A percentile compares a stretch with the other conserved stretches of the same genome.
phyloP scores from a whole-genome alignment of 2,329 filamentous ascomycete species.

The Talaromyces sp. region DNA sequence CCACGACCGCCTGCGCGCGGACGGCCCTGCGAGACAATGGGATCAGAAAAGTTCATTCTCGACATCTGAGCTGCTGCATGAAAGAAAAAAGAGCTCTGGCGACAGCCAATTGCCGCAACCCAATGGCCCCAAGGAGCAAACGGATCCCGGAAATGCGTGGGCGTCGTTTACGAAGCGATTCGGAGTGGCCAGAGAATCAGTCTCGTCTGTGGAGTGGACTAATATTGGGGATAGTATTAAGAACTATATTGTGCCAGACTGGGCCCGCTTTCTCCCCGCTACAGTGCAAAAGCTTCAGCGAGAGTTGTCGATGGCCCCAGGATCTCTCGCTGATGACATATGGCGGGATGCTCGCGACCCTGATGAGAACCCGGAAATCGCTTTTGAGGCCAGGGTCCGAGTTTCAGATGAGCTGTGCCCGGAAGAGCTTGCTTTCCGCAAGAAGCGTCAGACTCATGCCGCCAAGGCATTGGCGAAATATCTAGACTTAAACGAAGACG shows the following conservation, averaged over 20 bases:
- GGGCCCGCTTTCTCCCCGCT: constrained; percentile 71
- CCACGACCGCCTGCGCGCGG: constrained; percentile 18
- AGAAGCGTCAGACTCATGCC: constrained; percentile 64
- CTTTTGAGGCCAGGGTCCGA: constrained; percentile 73
- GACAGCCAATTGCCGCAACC: constrained; percentile 10
- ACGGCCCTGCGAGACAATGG: constrained; percentile 16
- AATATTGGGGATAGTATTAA: constrained; percentile 54
- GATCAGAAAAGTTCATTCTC: constrained; percentile 23
- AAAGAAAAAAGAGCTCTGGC: constrained; percentile 10
- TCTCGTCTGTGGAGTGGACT: constrained; percentile 39
- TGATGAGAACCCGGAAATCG: constrained; percentile 78
- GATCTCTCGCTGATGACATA: constrained; percentile 85
- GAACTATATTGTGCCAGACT: constrained; percentile 72
- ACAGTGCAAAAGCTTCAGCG: constrained; percentile 78
- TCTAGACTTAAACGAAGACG: constrained; percentile 68
- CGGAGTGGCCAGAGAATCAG: constrained; percentile 34
- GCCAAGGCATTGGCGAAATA: constrained; percentile 75
- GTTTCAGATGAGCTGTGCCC: constrained; percentile 76
- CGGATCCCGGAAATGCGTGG: constrained; percentile 34
- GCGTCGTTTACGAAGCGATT: constrained; percentile 48
- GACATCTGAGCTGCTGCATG: constrained; percentile 14
- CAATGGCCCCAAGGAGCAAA: constrained; percentile 14
- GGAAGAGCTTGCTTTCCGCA: constrained; percentile 73
- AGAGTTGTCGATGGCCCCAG: constrained; percentile 81
- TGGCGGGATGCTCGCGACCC: constrained; percentile 89